Conservation (phyloP, 2,329 filamentous ascomycete genomes). For the Mycocentrospora acerina region DNA sequence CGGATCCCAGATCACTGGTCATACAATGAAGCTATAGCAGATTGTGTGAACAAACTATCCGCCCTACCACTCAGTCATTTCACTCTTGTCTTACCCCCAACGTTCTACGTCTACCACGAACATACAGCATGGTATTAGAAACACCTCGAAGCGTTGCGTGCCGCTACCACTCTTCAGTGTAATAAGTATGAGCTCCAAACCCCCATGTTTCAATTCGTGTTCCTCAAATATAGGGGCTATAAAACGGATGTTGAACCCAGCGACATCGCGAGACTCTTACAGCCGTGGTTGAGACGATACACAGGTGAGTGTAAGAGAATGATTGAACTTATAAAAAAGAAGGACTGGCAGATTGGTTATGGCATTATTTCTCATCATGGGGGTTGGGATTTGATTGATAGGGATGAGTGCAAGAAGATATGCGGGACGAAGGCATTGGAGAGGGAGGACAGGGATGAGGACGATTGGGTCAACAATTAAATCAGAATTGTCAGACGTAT, state of each 20-base stretch:
- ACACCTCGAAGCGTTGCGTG: background rate
- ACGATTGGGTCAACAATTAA: background rate
- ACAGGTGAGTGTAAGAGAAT: background rate
- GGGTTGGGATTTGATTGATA: background rate
- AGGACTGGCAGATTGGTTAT: background rate
- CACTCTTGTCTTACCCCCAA: background rate
- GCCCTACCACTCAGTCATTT: background rate
- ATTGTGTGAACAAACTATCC: too few relatives aligned
- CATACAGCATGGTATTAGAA: background rate
- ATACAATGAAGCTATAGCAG: background rate
- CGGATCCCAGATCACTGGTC: background rate
- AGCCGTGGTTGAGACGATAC: conserved; percentile 1
- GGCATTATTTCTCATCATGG: background rate
- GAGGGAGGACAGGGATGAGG: background rate
- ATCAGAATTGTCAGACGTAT: background rate
- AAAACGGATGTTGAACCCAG: background rate
- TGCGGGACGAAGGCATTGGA: background rate
- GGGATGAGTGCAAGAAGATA: background rate
- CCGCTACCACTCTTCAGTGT: background rate
- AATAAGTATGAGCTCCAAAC: background rate
- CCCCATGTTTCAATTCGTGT: background rate
- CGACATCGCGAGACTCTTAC: background rate
- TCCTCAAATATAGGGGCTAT: background rate
- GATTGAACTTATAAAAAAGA: background rate
- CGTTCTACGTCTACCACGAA: background rate